Evolutionary conservation across 306 rosid species (phyloP).

Genomic region (Prunus persica): Prunus_persica_NCBIv2 NC_034010.1:18463001-18463500

Average conservation of each 20-base stretch:
- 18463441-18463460: constrained; percentile 56
- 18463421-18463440: constrained; percentile 73
- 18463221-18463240: not conserved
- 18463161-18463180: constrained; percentile 21
- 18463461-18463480: not conserved
- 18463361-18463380: constrained; percentile 49
- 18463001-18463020: no score
- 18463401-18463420: constrained; percentile 96
- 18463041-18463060: not conserved
- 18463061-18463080: not conserved
- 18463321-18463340: not conserved
- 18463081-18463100: not conserved
- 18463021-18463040: not conserved
- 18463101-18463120: not conserved
- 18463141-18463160: constrained; percentile 40
- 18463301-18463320: not conserved
- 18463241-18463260: not conserved
- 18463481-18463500: not conserved
- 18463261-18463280: not conserved
- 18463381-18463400: constrained; percentile 78
- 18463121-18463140: constrained; percentile 4
- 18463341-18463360: constrained; percentile 65
- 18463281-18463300: not conserved
- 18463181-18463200: constrained; percentile 44
- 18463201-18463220: constrained; percentile 24